Percentiles rank a stretch among this genome's conserved stretches.
These are phyloP conservation scores for Trichoderma asperellum DNA, from an alignment of 2,329 filamentous ascomycete species.

Conservation along the genomic window DNA sequence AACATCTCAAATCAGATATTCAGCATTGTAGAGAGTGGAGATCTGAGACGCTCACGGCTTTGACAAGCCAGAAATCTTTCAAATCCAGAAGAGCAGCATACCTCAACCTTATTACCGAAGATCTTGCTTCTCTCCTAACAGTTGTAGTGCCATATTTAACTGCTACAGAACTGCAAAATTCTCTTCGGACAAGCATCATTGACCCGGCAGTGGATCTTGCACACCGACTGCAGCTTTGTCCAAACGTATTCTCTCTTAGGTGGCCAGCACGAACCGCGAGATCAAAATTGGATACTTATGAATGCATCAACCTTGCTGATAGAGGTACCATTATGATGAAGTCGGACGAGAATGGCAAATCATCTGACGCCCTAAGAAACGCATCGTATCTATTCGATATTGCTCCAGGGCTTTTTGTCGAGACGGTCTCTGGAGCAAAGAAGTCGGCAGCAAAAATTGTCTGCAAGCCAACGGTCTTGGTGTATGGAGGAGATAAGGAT, in stretches of 20 bases:
- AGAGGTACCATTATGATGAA: slow-evolving; percentile 39
- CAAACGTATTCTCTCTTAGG: slow-evolving; percentile 43
- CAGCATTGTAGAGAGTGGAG: slow-evolving; percentile 45
- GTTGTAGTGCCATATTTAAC: slow-evolving; percentile 38
- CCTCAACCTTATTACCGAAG: slow-evolving; percentile 40
- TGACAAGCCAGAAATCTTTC: slow-evolving; percentile 41
- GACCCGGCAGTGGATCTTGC: slow-evolving; percentile 45
- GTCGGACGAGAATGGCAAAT: slow-evolving; percentile 38
- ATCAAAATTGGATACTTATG: slow-evolving; percentile 44
- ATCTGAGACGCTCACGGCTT: slow-evolving; percentile 43
- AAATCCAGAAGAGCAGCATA: slow-evolving; percentile 38
- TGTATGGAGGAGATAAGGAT: slow-evolving; percentile 36
- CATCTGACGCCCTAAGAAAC: slow-evolving; percentile 38
- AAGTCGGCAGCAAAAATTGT: slow-evolving; percentile 42
- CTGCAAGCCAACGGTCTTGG: slow-evolving; percentile 42
- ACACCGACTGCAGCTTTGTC: slow-evolving; percentile 43
- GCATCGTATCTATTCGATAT: slow-evolving; percentile 45
- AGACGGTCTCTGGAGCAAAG: slow-evolving; percentile 42
- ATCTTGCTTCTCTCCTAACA: slow-evolving; percentile 41
- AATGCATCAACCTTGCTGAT: slow-evolving; percentile 43
- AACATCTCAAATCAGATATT: slow-evolving; percentile 35
- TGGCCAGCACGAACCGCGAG: slow-evolving; percentile 45
- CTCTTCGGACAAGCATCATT: slow-evolving; percentile 41
- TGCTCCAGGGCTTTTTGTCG: slow-evolving; percentile 45
- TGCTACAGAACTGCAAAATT: slow-evolving; percentile 39